A percentile compares a stretch with the other conserved stretches of the same genome.
Conservation (phyloP, 2,329 filamentous ascomycete genomes). For the Alternaria burnsii region DNA sequence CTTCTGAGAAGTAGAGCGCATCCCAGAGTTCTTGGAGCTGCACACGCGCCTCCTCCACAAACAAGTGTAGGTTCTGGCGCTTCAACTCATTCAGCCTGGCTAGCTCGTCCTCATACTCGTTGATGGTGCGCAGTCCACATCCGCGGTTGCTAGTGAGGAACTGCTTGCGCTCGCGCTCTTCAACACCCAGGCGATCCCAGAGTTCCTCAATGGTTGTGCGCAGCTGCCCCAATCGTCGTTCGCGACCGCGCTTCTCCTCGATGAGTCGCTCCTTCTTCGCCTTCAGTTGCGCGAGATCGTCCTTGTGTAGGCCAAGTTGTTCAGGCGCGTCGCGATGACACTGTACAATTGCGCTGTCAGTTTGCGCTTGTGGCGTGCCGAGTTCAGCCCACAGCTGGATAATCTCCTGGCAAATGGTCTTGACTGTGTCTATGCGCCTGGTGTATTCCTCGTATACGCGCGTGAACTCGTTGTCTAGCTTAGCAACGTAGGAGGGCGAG, state of each 20-base stretch:
- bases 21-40: constrained; percentile 97
- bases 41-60: constrained; percentile 91
- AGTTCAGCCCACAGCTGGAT: constrained; percentile 96
- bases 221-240: constrained; percentile 79
- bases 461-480: constrained; percentile 89
- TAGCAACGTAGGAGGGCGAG: constrained; percentile 86
- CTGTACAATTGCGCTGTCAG: constrained; percentile 86
- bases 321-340: constrained; percentile 90
- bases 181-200: constrained; percentile 87
- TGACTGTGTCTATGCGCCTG: constrained; percentile 78
- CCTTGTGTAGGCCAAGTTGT: constrained; percentile 89
- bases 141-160: constrained; percentile 90
- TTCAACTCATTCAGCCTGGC: constrained; percentile 89
- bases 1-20: constrained; percentile 89
- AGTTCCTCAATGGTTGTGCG: constrained; percentile 80
- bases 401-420: constrained; percentile 79
- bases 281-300: constrained; percentile 78
- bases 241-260: constrained; percentile 87
- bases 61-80: constrained; percentile 91
- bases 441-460: constrained; percentile 97
- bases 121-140: constrained; percentile 89
- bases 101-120: constrained; percentile 94
- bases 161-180: constrained; percentile 80
- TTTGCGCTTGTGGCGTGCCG: constrained; percentile 91
- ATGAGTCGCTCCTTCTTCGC: constrained; percentile 80